Conservation (phyloP, 495 filamentous ascomycete species). For the Stereocaulon alpinum region DNA sequence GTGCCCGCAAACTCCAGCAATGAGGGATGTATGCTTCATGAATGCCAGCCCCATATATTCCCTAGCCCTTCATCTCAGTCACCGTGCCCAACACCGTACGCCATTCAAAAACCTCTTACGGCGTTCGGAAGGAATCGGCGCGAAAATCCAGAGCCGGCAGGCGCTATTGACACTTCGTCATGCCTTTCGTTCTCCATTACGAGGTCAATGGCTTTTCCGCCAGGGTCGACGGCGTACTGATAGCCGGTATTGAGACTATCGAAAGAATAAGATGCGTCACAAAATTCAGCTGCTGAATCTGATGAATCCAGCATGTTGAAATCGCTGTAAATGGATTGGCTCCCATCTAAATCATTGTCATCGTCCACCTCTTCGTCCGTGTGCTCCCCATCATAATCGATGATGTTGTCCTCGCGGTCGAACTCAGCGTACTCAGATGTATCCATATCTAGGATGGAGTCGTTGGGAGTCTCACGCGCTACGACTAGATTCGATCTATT, state of each 20-base stretch:
- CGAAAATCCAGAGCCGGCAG: not conserved
- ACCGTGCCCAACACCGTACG: not conserved
- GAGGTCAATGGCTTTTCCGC: constrained; percentile 17
- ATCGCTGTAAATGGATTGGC: constrained; percentile 20
- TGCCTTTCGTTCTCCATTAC: constrained; percentile 17
- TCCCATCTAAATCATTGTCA: not conserved
- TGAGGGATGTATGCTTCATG: not conserved
- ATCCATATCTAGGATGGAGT: not conserved
- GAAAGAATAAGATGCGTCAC: constrained; percentile 18
- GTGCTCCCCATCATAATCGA: constrained; percentile 22
- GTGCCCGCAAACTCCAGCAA: constrained; percentile 40
- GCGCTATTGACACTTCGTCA: constrained; percentile 17
- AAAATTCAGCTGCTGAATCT: constrained; percentile 16
- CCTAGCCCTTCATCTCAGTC: not conserved
- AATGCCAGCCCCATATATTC: not conserved
- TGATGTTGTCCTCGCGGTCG: constrained; percentile 33
- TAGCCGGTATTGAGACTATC: constrained; percentile 15
- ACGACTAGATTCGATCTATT: not conserved
- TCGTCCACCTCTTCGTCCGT: constrained; percentile 16
- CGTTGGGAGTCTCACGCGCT: constrained; percentile 8
- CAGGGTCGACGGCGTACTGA: constrained; percentile 2
- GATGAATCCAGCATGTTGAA: constrained; percentile 19
- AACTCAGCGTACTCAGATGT: constrained; percentile 40
- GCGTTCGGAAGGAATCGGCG: not conserved
- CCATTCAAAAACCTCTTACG: not conserved